phyloP scores from a whole-genome alignment of 345 rosid genomes.

The Euphorbia peplus region DNA sequence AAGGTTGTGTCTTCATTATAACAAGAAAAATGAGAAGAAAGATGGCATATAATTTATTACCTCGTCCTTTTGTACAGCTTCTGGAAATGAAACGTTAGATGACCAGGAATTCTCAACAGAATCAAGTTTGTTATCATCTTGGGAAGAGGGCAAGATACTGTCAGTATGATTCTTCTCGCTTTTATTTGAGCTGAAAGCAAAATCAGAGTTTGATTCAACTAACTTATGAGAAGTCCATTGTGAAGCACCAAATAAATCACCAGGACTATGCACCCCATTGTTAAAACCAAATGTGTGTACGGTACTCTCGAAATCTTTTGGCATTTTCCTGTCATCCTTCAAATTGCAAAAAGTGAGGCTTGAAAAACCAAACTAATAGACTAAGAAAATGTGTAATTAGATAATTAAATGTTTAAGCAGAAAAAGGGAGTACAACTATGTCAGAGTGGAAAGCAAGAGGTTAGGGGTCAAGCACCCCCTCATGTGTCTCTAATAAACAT shows the following conservation, averaged over 20 bases:
- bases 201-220: constrained; percentile 37
- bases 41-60: constrained; percentile 26
- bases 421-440: background rate
- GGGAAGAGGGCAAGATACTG: constrained; percentile 22
- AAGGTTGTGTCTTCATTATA: constrained; percentile 1
- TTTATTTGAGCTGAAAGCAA: constrained; percentile 28
- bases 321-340: constrained; percentile 30
- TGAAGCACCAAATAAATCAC: constrained; percentile 23
- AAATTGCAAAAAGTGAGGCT: constrained; percentile 24
- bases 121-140: constrained; percentile 19
- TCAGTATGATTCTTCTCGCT: constrained; percentile 21
- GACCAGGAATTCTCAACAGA: constrained; percentile 44
- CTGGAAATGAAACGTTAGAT: constrained; percentile 44
- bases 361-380: constrained; percentile 13
- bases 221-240: constrained; percentile 26
- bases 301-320: constrained; percentile 16
- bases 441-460: background rate
- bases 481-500: background rate
- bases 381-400: background rate
- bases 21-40: constrained; percentile 1
- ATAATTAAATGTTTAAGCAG: background rate
- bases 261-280: constrained; percentile 12
- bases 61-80: constrained; percentile 37
- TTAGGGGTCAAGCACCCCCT: background rate
- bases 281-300: constrained; percentile 20